Base-by-base conservation (phyloP, 176 grass and related monocot species). In the Alopecurus myosuroides region DNA sequence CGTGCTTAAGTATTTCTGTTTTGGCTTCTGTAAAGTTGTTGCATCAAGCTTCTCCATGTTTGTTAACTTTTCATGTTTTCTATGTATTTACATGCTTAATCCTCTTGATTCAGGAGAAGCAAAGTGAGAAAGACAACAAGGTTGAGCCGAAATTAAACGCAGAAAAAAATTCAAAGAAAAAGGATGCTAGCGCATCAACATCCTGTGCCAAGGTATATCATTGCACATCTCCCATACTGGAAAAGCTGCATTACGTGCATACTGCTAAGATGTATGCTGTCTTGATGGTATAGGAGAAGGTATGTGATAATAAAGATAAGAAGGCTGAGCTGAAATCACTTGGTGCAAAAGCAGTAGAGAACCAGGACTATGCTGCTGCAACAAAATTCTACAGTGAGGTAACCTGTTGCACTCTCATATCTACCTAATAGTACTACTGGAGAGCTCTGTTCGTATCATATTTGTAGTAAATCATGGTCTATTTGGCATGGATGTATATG, bases 371-470 rank as follows among this genome's bases (percentile, higher is more conserved):
- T 41, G 34, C 70, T 6, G 6, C 19, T 56, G 85, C 70, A 35
- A 33, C 61, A 42, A 46, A 82, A 44, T 79, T 87, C 35, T 87
- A 87, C 29, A 82, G 46, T 76, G 85, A 87, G 85, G 85, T 82
- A 87, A 51, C 50, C 11, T 28, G 9, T 74, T 51, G 15, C 4
- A 35, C 46, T 35, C 23, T 62, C 11, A 18, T 68, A 6, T 56
- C 11, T 70, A 25, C 8, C 46, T 48, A 48, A 17, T n/a, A n/a
- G n/a, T 17, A 48, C 45, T 56, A 56, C 34, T 8, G 14, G 11
- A 76, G 60, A 49, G 1, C 23, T 23, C 3, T 23, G 41, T 73
- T 23, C 11, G 11, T 55, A 44, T 23, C 60, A 73, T 83, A 10
- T 19, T 53, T 11, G 15, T 29, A 29, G 3, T 31, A 28, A 17